Conservation (phyloP, 2,329 filamentous ascomycete species). For the Fusarium gaditjirri region DNA sequence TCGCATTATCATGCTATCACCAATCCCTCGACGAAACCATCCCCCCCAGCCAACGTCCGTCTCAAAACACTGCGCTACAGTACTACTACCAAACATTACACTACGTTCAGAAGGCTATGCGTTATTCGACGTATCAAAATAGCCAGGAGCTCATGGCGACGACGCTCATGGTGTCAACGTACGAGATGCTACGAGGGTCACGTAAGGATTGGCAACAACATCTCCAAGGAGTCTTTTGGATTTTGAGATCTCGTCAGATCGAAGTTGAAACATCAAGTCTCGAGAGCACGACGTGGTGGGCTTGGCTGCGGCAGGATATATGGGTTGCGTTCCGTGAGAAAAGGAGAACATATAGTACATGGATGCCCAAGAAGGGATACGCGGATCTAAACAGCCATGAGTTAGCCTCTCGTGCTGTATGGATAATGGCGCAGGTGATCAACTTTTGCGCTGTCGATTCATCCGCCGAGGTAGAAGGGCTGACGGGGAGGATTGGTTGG, state of each 20-base stretch:
- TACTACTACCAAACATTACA: constrained; percentile 73
- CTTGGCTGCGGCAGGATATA: constrained; percentile 72
- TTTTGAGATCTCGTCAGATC: constrained; percentile 69
- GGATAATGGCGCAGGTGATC: constrained; percentile 65
- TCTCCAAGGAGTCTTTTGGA: constrained; percentile 73
- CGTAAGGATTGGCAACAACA: constrained; percentile 67
- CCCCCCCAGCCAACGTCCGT: background rate
- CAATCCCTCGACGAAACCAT: constrained; percentile 23
- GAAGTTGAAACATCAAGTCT: constrained; percentile 68
- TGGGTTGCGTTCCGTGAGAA: constrained; percentile 72
- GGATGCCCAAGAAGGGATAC: constrained; percentile 62
- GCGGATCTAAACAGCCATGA: constrained; percentile 62
- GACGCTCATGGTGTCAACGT: constrained; percentile 68
- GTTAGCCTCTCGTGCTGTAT: constrained; percentile 63
- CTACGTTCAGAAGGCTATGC: constrained; percentile 69
- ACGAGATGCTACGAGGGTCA: constrained; percentile 71
- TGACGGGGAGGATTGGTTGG: constrained; percentile 12
- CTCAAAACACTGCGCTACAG: constrained; percentile 46
- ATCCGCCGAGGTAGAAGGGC: background rate
- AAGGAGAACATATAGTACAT: constrained; percentile 66
- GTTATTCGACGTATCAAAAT: constrained; percentile 66
- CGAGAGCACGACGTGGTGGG: constrained; percentile 71
- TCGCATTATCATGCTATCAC: constrained; percentile 59
- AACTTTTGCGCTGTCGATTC: constrained; percentile 58
- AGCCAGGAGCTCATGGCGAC: constrained; percentile 69